Conservation (phyloP, 2,329 filamentous ascomycete genomes). For the Tympanopsis confertula region DNA sequence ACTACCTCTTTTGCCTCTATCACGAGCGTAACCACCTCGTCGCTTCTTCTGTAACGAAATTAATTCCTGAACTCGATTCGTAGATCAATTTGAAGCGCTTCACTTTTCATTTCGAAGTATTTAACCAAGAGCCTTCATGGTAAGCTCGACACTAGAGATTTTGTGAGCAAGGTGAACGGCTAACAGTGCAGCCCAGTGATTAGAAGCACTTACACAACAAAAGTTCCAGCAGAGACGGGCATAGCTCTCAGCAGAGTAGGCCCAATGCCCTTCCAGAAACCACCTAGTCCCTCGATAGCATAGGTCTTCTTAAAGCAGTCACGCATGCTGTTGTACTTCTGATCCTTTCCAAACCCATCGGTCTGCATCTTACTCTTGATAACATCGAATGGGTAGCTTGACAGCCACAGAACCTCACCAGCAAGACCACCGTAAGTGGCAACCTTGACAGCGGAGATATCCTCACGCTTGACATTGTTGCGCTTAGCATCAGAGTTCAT, state of each 20-base stretch:
- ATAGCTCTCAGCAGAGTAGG: constrained; percentile 88
- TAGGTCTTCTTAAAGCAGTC: constrained; percentile 82
- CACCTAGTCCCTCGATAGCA: constrained; percentile 61
- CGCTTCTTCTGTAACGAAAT: no score
- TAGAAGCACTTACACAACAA: constrained; percentile 67
- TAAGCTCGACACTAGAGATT: constrained; percentile 25
- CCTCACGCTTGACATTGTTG: constrained; percentile 62
- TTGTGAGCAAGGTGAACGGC: not conserved
- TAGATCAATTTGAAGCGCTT: no score
- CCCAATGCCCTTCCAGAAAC: constrained; percentile 90
- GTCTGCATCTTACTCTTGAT: constrained; percentile 99
- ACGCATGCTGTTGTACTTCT: constrained; percentile 70
- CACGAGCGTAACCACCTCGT: no score
- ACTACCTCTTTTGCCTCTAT: no score
- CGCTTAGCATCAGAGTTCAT: constrained; percentile 82
- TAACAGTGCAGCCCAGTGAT: constrained; percentile 17
- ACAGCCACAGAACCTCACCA: constrained; percentile 86
- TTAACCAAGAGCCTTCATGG: constrained; percentile 30
- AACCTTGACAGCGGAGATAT: constrained; percentile 75
- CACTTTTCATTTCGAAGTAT: no score
- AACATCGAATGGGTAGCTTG: constrained; percentile 91
- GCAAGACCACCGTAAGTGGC: constrained; percentile 87
- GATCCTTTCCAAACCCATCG: constrained; percentile 68
- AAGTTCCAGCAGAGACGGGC: constrained; percentile 96
- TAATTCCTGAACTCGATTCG: no score